phyloP scores from a whole-genome alignment of 306 rosid genomes.

The Cucurbita argyrosperma region DNA sequence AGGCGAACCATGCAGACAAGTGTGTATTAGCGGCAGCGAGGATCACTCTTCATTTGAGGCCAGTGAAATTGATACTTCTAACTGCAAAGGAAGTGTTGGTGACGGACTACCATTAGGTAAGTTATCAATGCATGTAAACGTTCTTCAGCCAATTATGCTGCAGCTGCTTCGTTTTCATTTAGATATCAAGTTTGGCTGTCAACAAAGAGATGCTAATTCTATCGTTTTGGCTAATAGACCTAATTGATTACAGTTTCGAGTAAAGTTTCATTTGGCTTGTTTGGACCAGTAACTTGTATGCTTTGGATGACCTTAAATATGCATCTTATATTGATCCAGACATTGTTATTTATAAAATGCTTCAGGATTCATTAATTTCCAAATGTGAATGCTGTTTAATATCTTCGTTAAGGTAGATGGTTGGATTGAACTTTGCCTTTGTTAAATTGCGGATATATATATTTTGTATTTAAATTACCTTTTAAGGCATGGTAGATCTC shows the following conservation, averaged over 20 bases:
- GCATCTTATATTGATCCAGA: neutral
- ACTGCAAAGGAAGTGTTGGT: conserved; percentile 7
- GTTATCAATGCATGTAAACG: neutral
- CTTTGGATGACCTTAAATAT: neutral
- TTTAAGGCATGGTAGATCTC: neutral
- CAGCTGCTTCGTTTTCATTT: neutral
- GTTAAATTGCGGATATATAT: neutral
- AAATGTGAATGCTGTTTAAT: neutral
- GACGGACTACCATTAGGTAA: conserved; percentile 10
- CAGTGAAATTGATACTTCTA: conserved; percentile 17
- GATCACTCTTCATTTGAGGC: conserved; percentile 13
- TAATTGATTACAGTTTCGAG: neutral
- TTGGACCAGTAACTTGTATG: neutral
- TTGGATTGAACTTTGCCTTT: conserved; percentile 2
- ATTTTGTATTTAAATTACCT: neutral
- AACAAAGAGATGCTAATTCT: neutral
- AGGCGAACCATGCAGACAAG: conserved; percentile 7
- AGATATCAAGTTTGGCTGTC: neutral
- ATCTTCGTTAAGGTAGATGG: neutral
- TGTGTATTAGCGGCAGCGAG: conserved; percentile 10
- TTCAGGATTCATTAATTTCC: neutral
- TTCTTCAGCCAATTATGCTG: neutral
- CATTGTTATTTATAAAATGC: neutral
- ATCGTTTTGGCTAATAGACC: neutral
- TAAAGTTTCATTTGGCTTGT: neutral